Conservation (phyloP, 2,329 filamentous ascomycete species). For the Fusarium cyanostomum region DNA sequence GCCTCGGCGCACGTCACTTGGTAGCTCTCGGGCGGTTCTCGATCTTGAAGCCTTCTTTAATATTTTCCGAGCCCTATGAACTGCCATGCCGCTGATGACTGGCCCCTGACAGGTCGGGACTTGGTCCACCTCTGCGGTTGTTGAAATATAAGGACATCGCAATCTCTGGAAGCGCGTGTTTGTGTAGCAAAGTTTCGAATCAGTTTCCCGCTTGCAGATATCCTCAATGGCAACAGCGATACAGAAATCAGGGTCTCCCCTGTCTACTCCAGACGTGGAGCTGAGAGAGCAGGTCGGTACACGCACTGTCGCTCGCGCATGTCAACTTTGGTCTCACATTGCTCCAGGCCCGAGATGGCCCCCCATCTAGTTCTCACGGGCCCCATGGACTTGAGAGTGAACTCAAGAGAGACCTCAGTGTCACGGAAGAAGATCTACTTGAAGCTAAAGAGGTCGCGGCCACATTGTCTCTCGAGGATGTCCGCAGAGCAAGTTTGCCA, state of each 20-base stretch:
- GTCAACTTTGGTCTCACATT: neutral
- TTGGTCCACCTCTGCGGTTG: too few relatives aligned
- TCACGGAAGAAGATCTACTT: conserved; percentile 56
- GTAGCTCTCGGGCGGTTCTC: neutral
- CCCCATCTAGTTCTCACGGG: neutral
- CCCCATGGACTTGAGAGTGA: neutral
- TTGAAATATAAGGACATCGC: too few relatives aligned
- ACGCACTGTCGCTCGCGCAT: neutral
- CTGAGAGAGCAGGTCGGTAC: conserved; percentile 14
- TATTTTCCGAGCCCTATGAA: neutral
- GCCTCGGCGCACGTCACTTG: neutral
- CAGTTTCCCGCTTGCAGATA: too few relatives aligned
- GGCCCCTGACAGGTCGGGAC: too few relatives aligned
- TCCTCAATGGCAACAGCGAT: conserved; percentile 6
- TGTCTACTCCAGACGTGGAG: neutral
- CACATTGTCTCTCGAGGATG: conserved; percentile 48
- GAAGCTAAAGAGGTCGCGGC: conserved; percentile 53
- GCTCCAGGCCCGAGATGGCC: neutral
- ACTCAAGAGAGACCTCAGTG: conserved; percentile 43
- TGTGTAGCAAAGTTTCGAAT: too few relatives aligned
- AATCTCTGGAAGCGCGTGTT: too few relatives aligned
- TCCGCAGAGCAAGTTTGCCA: conserved; percentile 38
- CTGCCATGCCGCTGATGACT: too few relatives aligned
- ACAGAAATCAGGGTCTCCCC: conserved; percentile 1
- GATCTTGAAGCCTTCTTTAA: neutral